Conservation (phyloP, 2,329 filamentous ascomycete genomes). For the Fusarium sp. region DNA sequence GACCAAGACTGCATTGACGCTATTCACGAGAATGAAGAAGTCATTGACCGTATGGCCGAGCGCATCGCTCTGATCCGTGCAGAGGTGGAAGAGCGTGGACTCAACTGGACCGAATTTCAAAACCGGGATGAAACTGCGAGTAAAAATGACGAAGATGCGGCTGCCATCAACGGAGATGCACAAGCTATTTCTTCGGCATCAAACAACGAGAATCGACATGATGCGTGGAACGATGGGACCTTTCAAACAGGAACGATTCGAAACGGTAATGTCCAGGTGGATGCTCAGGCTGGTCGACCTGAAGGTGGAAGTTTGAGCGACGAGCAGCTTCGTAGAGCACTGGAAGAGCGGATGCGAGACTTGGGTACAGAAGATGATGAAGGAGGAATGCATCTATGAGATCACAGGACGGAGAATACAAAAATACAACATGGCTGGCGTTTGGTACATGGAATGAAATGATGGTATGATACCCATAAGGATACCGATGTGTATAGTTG, state of each 20-base stretch:
- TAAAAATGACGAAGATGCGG: slow-evolving; percentile 45
- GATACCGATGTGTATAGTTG: slow-evolving; percentile 1
- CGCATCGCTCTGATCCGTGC: slow-evolving; percentile 71
- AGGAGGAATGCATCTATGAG: slow-evolving; percentile 72
- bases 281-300: slow-evolving; percentile 46
- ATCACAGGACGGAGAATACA: not conserved
- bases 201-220: slow-evolving; percentile 44
- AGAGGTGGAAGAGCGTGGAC: slow-evolving; percentile 72
- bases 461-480: slow-evolving; percentile 41
- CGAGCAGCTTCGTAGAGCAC: slow-evolving; percentile 67
- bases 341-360: slow-evolving; percentile 67
- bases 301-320: slow-evolving; percentile 66
- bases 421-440: slow-evolving; percentile 41
- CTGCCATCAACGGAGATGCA: slow-evolving; percentile 36
- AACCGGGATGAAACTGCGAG: slow-evolving; percentile 58
- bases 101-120: slow-evolving; percentile 69
- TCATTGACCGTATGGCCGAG: slow-evolving; percentile 76
- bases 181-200: slow-evolving; percentile 2
- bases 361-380: slow-evolving; percentile 63
- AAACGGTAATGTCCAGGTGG: slow-evolving; percentile 62
- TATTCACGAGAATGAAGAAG: slow-evolving; percentile 76
- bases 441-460: slow-evolving; percentile 40
- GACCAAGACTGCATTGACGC: slow-evolving; percentile 81
- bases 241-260: slow-evolving; percentile 71
- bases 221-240: slow-evolving; percentile 72